Conservation (phyloP, 1,139 yeast species). For the Debaryomyces fabryi region DNA sequence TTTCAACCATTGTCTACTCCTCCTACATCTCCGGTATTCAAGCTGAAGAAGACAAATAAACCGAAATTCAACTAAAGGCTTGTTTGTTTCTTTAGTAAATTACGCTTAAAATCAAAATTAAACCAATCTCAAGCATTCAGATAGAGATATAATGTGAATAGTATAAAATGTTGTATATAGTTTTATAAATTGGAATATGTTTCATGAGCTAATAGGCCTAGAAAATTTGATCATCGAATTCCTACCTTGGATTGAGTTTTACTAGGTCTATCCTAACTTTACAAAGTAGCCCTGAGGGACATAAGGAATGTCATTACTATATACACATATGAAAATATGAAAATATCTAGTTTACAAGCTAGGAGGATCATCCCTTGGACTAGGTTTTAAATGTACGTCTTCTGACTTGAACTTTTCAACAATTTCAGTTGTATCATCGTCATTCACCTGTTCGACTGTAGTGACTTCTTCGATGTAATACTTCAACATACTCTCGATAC, state of each 20-base stretch:
- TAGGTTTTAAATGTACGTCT: conserved; percentile 27
- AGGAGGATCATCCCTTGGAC: conserved; percentile 46
- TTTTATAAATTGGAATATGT: not conserved
- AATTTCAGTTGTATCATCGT: conserved; percentile 20
- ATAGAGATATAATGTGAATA: conserved; percentile 1
- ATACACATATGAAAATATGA: conserved; percentile 3
- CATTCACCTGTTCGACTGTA: conserved; percentile 62
- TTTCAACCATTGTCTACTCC: conserved; percentile 28
- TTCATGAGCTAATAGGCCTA: not conserved
- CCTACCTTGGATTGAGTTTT: too few relatives aligned
- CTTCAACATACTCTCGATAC: conserved; percentile 80
- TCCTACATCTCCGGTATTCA: conserved; percentile 9
- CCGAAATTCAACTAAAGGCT: not conserved
- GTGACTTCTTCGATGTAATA: conserved; percentile 80
- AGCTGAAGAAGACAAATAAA: conserved; percentile 2
- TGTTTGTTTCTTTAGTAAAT: not conserved
- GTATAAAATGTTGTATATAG: conserved; percentile 2
- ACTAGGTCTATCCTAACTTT: too few relatives aligned
- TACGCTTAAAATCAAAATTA: not conserved
- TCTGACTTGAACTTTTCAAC: conserved; percentile 11
- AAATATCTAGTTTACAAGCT: conserved; percentile 30
- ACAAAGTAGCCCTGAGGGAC: not conserved
- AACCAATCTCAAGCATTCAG: not conserved
- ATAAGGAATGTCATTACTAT: not conserved
- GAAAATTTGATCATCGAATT: too few relatives aligned